Evolutionary conservation across 345 rosid species (phyloP).

Genomic region (Zanthoxylum bungeanum): DNA sequence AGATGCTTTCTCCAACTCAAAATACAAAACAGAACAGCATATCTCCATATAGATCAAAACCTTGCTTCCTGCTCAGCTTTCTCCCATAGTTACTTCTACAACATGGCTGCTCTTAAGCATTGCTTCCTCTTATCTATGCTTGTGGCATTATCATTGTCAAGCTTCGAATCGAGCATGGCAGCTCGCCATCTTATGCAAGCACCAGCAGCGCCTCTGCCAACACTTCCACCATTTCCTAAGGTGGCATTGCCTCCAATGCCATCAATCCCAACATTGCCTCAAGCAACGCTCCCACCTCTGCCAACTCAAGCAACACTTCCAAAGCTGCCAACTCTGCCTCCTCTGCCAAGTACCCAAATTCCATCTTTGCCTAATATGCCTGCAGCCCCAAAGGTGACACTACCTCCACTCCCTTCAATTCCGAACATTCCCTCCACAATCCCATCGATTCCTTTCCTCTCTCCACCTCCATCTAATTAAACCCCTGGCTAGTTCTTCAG

Average conservation of each 20-base stretch:
- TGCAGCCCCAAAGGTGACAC: constrained; percentile 3
- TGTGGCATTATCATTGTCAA: constrained; percentile 6
- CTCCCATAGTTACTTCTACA: not conserved
- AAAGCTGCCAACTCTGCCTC: not conserved
- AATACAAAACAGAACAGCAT: not conserved
- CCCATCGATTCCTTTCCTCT: constrained; percentile 26
- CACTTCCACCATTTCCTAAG: constrained; percentile 7
- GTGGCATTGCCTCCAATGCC: constrained; percentile 16
- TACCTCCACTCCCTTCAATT: constrained; percentile 6
- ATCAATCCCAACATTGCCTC: not conserved
- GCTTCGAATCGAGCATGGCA: not conserved
- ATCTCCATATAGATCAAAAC: not conserved
- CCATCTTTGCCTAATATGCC: too few species aligned
- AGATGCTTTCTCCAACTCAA: not conserved
- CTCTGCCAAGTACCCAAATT: too few species aligned
- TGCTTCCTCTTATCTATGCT: not conserved
- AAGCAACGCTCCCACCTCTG: not conserved
- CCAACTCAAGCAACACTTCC: not conserved
- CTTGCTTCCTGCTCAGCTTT: not conserved
- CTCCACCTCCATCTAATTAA: constrained; percentile 1
- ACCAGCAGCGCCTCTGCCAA: not conserved
- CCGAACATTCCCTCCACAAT: constrained; percentile 18
- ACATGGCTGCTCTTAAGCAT: constrained; percentile 1
- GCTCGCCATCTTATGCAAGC: constrained; percentile 14
- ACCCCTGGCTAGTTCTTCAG: not conserved